Base-by-base conservation (phyloP, 2,329 filamentous ascomycete genomes). In the Ceratocystis diversiconidia region DNA sequence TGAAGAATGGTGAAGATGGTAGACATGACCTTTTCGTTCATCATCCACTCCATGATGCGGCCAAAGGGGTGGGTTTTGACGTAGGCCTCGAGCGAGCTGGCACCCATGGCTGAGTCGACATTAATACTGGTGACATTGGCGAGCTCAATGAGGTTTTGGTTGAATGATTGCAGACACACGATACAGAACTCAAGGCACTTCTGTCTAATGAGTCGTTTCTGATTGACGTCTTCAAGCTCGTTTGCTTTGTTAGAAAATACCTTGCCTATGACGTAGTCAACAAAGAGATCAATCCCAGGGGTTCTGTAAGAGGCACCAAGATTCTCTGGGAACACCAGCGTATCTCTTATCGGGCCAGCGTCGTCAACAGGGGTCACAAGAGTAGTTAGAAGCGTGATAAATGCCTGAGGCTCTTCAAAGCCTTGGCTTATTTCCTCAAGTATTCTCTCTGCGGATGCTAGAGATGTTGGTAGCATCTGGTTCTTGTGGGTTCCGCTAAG, bases 21-120 rank as follows among this genome's bases (percentile, higher is more conserved):
- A 69, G 83, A 83, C 71, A 95, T 84, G 25, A 96, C 89, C 69
- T 88, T 90, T 71, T 95, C 90, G 72, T 95, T 96, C 75, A 95
- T 96, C 75, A 99, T 84, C 91, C 94, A 97, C 73, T 99, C 94
- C 89, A 97, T 96, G 17, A 95, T 87, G 67, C 95, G 85, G 2
- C 89, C 86, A 72, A 97, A 99, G 0, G 95, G 92, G 75, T 99
- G 95, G 64, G 96, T 82, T 28, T 85, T 84, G 67, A 94, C 85
- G 73, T 99, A 99, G 5, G 83, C 82, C 62, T 85, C 84, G 3
- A 97, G 79, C 65, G 89, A 88, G 2, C 86, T 87, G 3, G 89
- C 82, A 52, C 82, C 82, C 69, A 95, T 89, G 17, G 88, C 83
- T 8, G 82, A 77, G 73, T 96, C 91, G 17, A 95, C 85, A 30